phyloP scores from a whole-genome alignment of 257 asterid species.

The Solanum habrochaites region DNA sequence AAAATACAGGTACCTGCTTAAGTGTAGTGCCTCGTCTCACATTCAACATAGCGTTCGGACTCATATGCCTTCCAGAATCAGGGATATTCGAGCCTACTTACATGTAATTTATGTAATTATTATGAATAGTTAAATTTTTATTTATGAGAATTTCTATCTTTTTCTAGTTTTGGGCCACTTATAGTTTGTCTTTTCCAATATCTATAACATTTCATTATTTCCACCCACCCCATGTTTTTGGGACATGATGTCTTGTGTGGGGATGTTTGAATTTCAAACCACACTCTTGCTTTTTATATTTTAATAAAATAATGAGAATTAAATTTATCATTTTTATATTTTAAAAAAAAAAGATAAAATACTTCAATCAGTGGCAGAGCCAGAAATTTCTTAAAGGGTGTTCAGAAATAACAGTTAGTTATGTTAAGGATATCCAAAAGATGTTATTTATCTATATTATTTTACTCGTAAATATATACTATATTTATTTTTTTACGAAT shows the following conservation, averaged over 20 bases:
- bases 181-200: not conserved
- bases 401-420: too few relatives aligned
- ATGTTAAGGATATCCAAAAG: too few relatives aligned
- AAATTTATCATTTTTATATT: not conserved
- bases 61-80: too few relatives aligned
- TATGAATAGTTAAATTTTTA: not conserved
- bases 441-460: too few relatives aligned
- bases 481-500: too few relatives aligned
- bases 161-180: not conserved
- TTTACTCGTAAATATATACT: too few relatives aligned
- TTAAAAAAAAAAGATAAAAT: not conserved
- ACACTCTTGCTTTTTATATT: not conserved
- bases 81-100: too few relatives aligned
- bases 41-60: too few relatives aligned
- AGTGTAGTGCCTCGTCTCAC: too few relatives aligned
- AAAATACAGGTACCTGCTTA: too few relatives aligned
- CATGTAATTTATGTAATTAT: too few relatives aligned
- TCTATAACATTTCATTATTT: not conserved
- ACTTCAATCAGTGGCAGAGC: fast-evolving
- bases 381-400: too few relatives aligned
- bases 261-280: not conserved
- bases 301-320: not conserved
- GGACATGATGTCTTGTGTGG: not conserved
- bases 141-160: not conserved
- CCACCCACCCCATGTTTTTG: not conserved